Evolutionary conservation across 2,329 filamentous ascomycete genomes (phyloP), one percentile per base, ranked within the genome.

Genomic region (Neofusicoccum ribis): DNA sequence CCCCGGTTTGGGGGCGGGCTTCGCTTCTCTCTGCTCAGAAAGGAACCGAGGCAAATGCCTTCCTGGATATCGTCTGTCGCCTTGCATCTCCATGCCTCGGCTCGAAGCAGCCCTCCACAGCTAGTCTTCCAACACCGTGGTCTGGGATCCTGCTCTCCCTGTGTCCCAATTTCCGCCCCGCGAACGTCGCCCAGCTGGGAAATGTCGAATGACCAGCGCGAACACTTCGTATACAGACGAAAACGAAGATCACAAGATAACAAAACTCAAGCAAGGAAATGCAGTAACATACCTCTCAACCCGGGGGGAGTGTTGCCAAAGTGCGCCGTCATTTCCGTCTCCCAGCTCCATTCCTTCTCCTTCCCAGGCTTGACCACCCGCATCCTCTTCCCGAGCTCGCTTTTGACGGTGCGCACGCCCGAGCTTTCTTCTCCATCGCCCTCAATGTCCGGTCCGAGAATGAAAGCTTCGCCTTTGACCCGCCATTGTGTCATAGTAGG

Each of bases 271-370:
- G 17, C 20, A 23, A 39, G 11, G 52, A 59, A 34, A 58, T 20
- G 11, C 15, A 5, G 37, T 14, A 52, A 76, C 77, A 59, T 74
- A 87, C 87, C 86, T 80, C 93, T 85, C 88, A 97, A 92, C 0
- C 83, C 81, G 6, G 94, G 94, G 69, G 86, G 89, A 70, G 95
- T 79, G 76, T 97, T 97, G 20, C 92, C 94, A 85, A 97, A 98
- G 76, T 95, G 91, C 56, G 87, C 91, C 59, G 91, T 93, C 43
- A 97, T 77, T 79, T 97, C 93, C 68, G 83, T 89, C 52, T 81
- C 80, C 89, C 92, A 97, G 70, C 86, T 90, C 92, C 93, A 97
- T 1, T 81, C 78, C 15, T 74, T 76, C 49, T 80, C 78, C 12
- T 78, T 79, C 1, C 73, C 72, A 66, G 80, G 77, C 54, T 79